Conservation (phyloP, 768 basidiomycete genomes). For the Hericium coralloides region DNA sequence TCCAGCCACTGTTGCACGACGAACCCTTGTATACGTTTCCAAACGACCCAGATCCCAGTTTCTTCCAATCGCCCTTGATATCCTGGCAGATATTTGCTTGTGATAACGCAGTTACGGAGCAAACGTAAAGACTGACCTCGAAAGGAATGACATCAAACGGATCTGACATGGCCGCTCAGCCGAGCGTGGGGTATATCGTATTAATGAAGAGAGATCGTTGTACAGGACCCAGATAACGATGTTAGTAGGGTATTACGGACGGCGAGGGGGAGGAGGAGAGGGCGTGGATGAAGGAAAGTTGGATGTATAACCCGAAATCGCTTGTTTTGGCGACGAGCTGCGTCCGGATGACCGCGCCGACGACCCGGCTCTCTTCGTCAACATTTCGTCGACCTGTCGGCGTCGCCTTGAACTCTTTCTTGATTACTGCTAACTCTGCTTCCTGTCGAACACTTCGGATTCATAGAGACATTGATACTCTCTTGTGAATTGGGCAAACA, state of each 20-base stretch:
- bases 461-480: too few relatives aligned
- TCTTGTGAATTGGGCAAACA: too few relatives aligned
- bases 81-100: slow-evolving; percentile 38
- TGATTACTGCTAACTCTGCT: too few relatives aligned
- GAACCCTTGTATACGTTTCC: slow-evolving; percentile 85
- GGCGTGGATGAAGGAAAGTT: not conserved
- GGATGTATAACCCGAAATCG: too few relatives aligned
- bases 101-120: too few relatives aligned
- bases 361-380: too few relatives aligned
- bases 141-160: slow-evolving; percentile 85
- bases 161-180: slow-evolving; percentile 35
- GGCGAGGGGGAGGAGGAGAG: not conserved
- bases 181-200: not conserved
- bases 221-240: not conserved
- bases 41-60: slow-evolving; percentile 87
- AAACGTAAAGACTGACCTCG: slow-evolving; percentile 40
- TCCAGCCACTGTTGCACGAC: not conserved
- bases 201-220: too few relatives aligned
- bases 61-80: slow-evolving; percentile 83
- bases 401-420: too few relatives aligned
- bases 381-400: too few relatives aligned
- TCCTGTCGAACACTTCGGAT: too few relatives aligned
- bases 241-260: not conserved
- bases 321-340: too few relatives aligned
- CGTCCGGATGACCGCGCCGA: too few relatives aligned